These are phyloP conservation scores for Lactarius deliciosus DNA, from an alignment of 768 basidiomycete species.

Conservation along the genomic window DNA sequence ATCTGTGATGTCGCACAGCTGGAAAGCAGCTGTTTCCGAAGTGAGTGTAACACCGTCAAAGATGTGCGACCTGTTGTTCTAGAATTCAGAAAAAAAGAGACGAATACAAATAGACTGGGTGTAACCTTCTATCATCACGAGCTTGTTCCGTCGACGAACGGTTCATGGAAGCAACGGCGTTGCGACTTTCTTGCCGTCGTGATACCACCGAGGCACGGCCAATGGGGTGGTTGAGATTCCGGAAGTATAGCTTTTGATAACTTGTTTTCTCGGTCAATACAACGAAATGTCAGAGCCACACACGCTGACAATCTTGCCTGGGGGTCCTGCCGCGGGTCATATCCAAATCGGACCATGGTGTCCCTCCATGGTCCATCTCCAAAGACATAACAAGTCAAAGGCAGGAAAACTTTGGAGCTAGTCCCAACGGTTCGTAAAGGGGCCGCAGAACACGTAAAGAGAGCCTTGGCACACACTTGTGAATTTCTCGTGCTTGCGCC, in stretches of 20 bases:
- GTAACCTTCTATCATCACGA: slow-evolving; percentile 29
- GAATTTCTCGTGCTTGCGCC: slow-evolving; percentile 65
- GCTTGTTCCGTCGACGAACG: slow-evolving; percentile 40
- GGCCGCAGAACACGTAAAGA: neutral
- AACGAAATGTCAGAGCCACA: slow-evolving; percentile 3
- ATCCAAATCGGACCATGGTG: slow-evolving; percentile 79
- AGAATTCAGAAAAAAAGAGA: neutral
- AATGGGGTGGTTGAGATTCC: slow-evolving; percentile 82
- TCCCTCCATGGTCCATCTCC: slow-evolving; percentile 95
- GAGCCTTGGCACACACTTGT: slow-evolving; percentile 55
- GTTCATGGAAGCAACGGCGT: slow-evolving; percentile 30
- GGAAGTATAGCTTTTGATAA: slow-evolving; percentile 90
- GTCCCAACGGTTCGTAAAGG: slow-evolving; percentile 6
- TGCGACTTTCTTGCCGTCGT: slow-evolving; percentile 56
- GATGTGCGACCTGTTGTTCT: slow-evolving; percentile 56
- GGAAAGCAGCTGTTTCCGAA: slow-evolving; percentile 89
- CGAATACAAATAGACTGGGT: slow-evolving; percentile 24
- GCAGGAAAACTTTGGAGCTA: slow-evolving; percentile 80
- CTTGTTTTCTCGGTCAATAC: slow-evolving; percentile 36
- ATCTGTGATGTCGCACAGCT: slow-evolving; percentile 90
- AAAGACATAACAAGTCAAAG: slow-evolving; percentile 84
- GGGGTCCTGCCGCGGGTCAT: slow-evolving; percentile 80
- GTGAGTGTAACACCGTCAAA: slow-evolving; percentile 84
- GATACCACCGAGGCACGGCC: slow-evolving; percentile 72
- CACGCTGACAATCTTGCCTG: slow-evolving; percentile 69